Conservation (phyloP, 495 filamentous ascomycete genomes). For the Lentithecium fluviatile region DNA sequence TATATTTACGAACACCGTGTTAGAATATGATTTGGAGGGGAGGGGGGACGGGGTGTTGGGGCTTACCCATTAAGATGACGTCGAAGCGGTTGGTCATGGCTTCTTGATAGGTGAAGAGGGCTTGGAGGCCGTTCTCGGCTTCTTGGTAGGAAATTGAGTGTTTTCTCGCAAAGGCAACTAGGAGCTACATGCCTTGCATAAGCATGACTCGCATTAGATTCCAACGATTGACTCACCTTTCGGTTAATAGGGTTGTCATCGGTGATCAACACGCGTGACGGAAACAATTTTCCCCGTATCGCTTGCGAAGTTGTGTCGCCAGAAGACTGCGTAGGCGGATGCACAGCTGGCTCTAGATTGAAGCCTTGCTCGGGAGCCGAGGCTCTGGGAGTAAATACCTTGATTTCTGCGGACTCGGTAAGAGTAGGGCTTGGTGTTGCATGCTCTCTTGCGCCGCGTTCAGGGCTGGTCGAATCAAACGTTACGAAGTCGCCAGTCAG, state of each 20-base stretch:
- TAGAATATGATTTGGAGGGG: too few species aligned
- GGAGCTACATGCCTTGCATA: slow-evolving; percentile 10
- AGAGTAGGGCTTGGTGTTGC: too few species aligned
- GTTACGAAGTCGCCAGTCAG: too few species aligned
- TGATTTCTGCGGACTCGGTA: too few species aligned
- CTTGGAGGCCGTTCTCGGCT: slow-evolving; percentile 37
- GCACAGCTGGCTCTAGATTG: too few species aligned
- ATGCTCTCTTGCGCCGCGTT: too few species aligned
- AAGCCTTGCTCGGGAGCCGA: too few species aligned
- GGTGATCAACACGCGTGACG: slow-evolving; percentile 18
- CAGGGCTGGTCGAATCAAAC: too few species aligned
- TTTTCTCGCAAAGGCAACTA: slow-evolving; percentile 28
- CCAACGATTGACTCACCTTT: not conserved
- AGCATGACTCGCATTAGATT: not conserved
- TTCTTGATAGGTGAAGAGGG: slow-evolving; percentile 25
- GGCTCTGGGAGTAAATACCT: too few species aligned
- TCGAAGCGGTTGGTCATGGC: slow-evolving; percentile 5
- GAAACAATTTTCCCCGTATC: not conserved
- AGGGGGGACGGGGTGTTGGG: not conserved
- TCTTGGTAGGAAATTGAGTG: slow-evolving; percentile 11
- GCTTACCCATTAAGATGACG: slow-evolving; percentile 27
- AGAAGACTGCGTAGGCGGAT: not conserved
- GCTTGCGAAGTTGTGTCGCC: not conserved
- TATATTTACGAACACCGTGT: not conserved
- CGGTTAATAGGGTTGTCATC: slow-evolving; percentile 34